Percentiles rank a stretch among this genome's conserved stretches.
These are phyloP conservation scores for Naumovozyma baii DNA, from an alignment of 805 yeast genomes.

Conservation along the genomic window DNA sequence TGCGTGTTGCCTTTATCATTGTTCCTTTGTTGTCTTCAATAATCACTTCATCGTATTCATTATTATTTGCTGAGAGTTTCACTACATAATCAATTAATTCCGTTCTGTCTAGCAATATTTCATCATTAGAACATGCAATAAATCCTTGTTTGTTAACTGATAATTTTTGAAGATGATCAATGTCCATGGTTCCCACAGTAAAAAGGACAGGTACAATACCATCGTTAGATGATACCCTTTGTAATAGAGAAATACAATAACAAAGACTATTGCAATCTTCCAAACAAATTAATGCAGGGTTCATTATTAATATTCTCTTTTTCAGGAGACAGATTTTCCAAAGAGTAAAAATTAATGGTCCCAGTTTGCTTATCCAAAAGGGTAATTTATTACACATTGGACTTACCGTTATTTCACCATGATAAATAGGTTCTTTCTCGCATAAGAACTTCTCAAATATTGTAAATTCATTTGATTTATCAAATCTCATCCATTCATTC, in stretches of 20 bases:
- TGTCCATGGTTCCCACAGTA: slow-evolving; percentile 18
- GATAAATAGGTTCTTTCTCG: slow-evolving; percentile 1
- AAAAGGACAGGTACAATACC: slow-evolving; percentile 12
- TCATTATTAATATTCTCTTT: slow-evolving; percentile 23
- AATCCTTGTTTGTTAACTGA: slow-evolving; percentile 8
- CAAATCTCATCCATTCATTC: slow-evolving; percentile 10
- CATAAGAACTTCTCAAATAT: slow-evolving; percentile 13
- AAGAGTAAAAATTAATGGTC: slow-evolving; percentile 27
- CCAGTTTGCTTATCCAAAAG: slow-evolving; percentile 23
- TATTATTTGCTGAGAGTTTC: slow-evolving; percentile 6
- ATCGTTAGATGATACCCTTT: slow-evolving; percentile 2
- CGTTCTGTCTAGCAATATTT: slow-evolving; percentile 16
- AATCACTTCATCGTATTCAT: slow-evolving; percentile 4
- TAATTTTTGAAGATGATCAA: slow-evolving; percentile 7
- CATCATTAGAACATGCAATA: slow-evolving; percentile 29
- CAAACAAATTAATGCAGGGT: slow-evolving; percentile 21
- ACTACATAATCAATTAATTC: slow-evolving; percentile 23
- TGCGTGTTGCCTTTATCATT: slow-evolving; percentile 20
- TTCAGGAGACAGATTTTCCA: slow-evolving; percentile 26
- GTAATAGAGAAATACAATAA: slow-evolving; percentile 18
- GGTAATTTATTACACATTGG: slow-evolving; percentile 9
- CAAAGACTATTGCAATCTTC: slow-evolving; percentile 22
- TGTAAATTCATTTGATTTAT: slow-evolving; percentile 2
- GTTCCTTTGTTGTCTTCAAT: slow-evolving; percentile 10
- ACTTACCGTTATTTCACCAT: slow-evolving; percentile 2